Evolutionary conservation across 2,329 filamentous ascomycete genomes (phyloP), one percentile per base, ranked within the genome.

Genomic region (Zymoseptoria passerinii): DNA sequence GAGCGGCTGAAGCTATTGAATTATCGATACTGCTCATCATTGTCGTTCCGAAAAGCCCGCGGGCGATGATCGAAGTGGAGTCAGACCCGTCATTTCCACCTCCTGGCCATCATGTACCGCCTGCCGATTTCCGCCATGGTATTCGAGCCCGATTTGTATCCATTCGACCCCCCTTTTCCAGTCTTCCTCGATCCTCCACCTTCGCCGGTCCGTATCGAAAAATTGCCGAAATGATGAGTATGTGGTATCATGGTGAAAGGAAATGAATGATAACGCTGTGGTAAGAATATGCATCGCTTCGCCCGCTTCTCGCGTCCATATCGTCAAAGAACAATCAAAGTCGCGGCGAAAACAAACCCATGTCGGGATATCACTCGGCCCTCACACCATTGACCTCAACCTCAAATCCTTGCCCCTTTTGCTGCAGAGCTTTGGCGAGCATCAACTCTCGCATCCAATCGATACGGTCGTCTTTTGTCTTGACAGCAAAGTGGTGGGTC

Each of bases 391-490:
- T 92, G 63, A 92, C 84, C 70, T 85, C 88, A 67, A 94, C 84
- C 75, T 92, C 88, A 67, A 88, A 92, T 18, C 90, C 90, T 66
- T 90, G 86, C 52, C 83, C 85, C 81, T 92, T 94, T 75, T 90
- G 87, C 78, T 86, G 89, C 71, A 90, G 78, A 18, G 90, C 90
- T 78, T 94, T 94, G 56, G 90, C 90, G 51, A 95, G 83, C 90
- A 95, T 95, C 61, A 95, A 77, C 80, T 95, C 90, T 56, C 90
- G 81, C 90, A 95, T 95, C 94, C 94, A 99, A 72, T 96, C 92
- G 68, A 97, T 96, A 61, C 92, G 83, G 71, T 96, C 89, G 70
- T 96, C 90, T 13, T 91, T 83, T 67, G 81, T 84, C 75, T 87
- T 88, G 66, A 96, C 92, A 0, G 92, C 90, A 72, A 97, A 97